Percentiles rank a stretch among this genome's conserved stretches.
phyloP scores from a whole-genome alignment of 2,329 filamentous ascomycete species.

The Paecilomyces dactylethromorphus region DNA sequence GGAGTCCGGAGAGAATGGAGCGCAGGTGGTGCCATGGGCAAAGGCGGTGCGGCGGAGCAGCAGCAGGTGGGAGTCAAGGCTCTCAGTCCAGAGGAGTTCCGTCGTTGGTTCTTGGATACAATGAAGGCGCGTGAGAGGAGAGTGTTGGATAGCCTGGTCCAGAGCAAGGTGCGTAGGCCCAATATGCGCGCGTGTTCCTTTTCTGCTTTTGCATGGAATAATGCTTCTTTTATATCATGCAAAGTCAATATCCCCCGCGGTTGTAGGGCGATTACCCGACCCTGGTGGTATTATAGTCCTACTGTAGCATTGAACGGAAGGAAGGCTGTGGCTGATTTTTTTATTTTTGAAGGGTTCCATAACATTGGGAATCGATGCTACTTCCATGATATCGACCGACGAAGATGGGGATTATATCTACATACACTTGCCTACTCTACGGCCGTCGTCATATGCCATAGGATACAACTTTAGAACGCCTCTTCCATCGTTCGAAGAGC shows the following conservation, averaged over 20 bases:
- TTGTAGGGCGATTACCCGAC: background rate
- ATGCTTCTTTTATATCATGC: background rate
- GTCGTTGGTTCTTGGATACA: conserved; percentile 32
- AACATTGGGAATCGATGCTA: conserved; percentile 28
- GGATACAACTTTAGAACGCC: conserved; percentile 30
- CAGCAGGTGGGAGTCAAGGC: conserved; percentile 30
- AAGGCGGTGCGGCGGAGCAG: conserved; percentile 19
- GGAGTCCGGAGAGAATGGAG: conserved; percentile 35
- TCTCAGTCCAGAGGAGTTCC: conserved; percentile 33
- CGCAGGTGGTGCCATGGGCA: conserved; percentile 23
- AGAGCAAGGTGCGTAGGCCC: conserved; percentile 24
- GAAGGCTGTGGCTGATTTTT: background rate
- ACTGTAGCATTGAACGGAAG: background rate
- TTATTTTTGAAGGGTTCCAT: conserved; percentile 19
- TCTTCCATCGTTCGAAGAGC: conserved; percentile 17
- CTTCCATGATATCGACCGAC: conserved; percentile 23
- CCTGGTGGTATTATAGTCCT: background rate
- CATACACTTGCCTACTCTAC: conserved; percentile 20
- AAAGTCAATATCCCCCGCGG: background rate
- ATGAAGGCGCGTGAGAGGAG: conserved; percentile 35
- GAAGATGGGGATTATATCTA: conserved; percentile 21
- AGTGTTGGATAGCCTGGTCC: conserved; percentile 29
- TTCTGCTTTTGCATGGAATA: background rate
- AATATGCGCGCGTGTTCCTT: background rate
- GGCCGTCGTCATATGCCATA: conserved; percentile 19